Evolutionary conservation across 106 monocot genomes (phyloP).

Genomic region (Platanthera zijinensis): DNA sequence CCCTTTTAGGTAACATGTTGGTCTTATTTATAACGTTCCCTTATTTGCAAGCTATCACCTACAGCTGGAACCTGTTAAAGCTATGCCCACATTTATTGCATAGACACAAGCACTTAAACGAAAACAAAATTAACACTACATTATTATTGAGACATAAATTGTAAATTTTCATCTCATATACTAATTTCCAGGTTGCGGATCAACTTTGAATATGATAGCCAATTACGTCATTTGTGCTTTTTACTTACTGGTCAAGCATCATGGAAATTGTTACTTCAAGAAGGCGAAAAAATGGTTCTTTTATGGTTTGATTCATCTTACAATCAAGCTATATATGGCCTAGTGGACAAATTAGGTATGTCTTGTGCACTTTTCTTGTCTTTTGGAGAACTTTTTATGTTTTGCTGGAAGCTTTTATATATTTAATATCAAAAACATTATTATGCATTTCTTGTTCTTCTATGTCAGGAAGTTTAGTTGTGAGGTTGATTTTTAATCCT

Average conservation of each 20-base stretch:
- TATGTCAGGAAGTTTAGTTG: conserved; percentile 82
- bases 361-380: neutral
- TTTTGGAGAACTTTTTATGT: neutral
- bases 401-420: neutral
- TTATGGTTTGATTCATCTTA: conserved; percentile 76
- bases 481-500: conserved; percentile 89
- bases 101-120: neutral
- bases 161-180: neutral
- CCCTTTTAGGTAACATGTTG: conserved; percentile 47
- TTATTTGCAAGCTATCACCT: neutral
- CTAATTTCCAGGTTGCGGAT: conserved; percentile 37
- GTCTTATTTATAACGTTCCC: neutral
- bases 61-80: neutral
- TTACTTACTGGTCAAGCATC: conserved; percentile 68
- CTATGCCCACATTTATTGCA: neutral
- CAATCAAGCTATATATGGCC: conserved; percentile 84
- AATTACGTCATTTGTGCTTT: conserved; percentile 52
- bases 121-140: neutral
- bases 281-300: conserved; percentile 93
- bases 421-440: neutral
- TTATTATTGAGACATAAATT: neutral
- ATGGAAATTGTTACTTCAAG: conserved; percentile 82
- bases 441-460: neutral
- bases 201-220: conserved; percentile 40
- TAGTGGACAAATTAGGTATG: conserved; percentile 88